Percentiles rank a stretch among this genome's conserved stretches.
Conservation (phyloP, 2,329 filamentous ascomycete species). For the Bipolaris cookei region DNA sequence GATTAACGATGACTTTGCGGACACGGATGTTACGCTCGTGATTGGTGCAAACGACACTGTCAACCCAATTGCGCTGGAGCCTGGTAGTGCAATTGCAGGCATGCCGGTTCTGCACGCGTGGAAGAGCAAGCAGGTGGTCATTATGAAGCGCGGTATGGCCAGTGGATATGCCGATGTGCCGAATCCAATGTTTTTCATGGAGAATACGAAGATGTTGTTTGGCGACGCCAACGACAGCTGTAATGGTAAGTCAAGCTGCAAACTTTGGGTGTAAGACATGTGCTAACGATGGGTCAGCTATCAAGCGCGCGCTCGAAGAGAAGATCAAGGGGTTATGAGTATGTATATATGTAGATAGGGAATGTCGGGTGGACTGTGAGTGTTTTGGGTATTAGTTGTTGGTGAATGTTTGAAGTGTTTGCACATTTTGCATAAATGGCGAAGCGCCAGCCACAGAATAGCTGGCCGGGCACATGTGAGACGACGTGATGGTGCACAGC, state of each 20-base stretch:
- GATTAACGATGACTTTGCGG: constrained; percentile 88
- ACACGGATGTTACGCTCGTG: constrained; percentile 85
- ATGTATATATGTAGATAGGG: no score
- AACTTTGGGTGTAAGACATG: background rate
- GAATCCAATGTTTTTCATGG: constrained; percentile 94
- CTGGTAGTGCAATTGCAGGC: constrained; percentile 82
- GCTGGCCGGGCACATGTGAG: background rate
- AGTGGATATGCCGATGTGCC: constrained; percentile 90
- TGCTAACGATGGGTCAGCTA: constrained; percentile 37
- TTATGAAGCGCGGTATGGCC: constrained; percentile 91
- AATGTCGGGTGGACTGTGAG: background rate
- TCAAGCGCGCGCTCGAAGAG: constrained; percentile 47
- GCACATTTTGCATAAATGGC: constrained; percentile 2
- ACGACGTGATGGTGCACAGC: background rate
- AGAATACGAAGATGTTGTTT: constrained; percentile 88
- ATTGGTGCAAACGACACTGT: constrained; percentile 94
- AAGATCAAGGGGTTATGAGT: constrained; percentile 40
- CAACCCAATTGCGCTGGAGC: constrained; percentile 86
- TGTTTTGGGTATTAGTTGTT: background rate
- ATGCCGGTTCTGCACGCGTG: constrained; percentile 93
- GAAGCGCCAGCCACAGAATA: background rate
- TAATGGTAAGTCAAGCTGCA: constrained; percentile 60
- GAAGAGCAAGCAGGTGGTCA: constrained; percentile 91
- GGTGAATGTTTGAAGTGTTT: background rate
- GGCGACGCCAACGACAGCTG: constrained; percentile 86